Percentiles rank a stretch among this genome's conserved stretches.
Conservation (phyloP, 1,139 yeast genomes). For the Saccharomyces hybrid region DNA sequence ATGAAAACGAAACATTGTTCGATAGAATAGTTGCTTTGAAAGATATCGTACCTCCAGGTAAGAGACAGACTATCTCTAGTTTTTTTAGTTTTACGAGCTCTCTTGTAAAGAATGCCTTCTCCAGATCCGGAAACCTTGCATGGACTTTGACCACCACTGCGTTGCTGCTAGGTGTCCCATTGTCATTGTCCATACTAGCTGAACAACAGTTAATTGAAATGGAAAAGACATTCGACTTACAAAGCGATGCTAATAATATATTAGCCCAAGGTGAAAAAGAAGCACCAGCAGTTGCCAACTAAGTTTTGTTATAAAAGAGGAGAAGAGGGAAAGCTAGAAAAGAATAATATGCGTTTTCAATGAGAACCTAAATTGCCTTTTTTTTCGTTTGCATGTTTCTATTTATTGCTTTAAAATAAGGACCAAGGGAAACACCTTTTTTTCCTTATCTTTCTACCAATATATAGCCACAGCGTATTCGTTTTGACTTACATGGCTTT, state of each 20-base stretch:
- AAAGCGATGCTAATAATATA: constrained; percentile 77
- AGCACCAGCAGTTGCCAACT: constrained; percentile 13
- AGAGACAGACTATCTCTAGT: constrained; percentile 44
- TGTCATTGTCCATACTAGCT: constrained; percentile 77
- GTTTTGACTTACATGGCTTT: neutral
- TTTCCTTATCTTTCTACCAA: neutral
- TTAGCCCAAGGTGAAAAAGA: constrained; percentile 60
- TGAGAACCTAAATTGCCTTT: neutral
- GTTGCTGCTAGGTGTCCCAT: constrained; percentile 84
- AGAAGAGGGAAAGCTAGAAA: neutral
- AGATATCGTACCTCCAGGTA: constrained; percentile 85
- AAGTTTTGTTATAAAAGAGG: neutral
- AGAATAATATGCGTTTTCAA: neutral
- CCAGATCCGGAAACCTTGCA: constrained; percentile 62
- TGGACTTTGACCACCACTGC: constrained; percentile 86
- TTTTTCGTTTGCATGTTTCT: neutral
- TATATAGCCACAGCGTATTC: neutral
- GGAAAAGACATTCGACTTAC: constrained; percentile 87
- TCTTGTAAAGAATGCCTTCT: constrained; percentile 40
- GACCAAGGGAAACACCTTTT: neutral
- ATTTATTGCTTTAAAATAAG: neutral
- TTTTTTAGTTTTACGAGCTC: constrained; percentile 35
- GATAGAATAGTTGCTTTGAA: constrained; percentile 88
- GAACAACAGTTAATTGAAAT: constrained; percentile 91
- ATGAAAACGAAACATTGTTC: constrained; percentile 70